Evolutionary conservation across 2,329 filamentous ascomycete species (phyloP).

Genomic region (Penicillium nordicum): DNA sequence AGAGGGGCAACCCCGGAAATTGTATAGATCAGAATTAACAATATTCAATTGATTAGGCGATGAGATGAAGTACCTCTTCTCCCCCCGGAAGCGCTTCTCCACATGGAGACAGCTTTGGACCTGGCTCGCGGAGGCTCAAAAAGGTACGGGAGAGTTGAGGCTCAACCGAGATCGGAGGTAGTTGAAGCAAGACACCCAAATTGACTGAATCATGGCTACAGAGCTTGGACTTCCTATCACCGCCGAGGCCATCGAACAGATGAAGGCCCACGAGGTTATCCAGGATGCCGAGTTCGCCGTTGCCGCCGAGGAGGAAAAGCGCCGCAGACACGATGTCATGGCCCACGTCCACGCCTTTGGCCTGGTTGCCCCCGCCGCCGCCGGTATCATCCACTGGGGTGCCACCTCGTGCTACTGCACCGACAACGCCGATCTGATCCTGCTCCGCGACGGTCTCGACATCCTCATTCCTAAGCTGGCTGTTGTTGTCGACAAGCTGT

Average conservation of each 20-base stretch:
- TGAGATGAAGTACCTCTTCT: conserved; percentile 79
- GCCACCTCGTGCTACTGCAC: conserved; percentile 59
- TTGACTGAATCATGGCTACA: conserved; percentile 26
- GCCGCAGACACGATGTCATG: conserved; percentile 63
- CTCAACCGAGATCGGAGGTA: conserved; percentile 14
- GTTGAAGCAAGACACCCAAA: conserved; percentile 11
- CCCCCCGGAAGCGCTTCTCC: conserved; percentile 67
- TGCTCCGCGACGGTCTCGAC: conserved; percentile 70
- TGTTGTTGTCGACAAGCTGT: conserved; percentile 71
- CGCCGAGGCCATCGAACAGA: conserved; percentile 69
- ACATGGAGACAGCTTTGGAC: conserved; percentile 87
- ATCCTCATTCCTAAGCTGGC: conserved; percentile 75
- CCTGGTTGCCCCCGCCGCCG: conserved; percentile 68
- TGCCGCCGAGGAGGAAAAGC: conserved; percentile 73
- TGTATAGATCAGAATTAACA: conserved; percentile 15
- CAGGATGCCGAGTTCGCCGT: conserved; percentile 75
- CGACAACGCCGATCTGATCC: conserved; percentile 74
- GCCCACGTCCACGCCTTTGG: conserved; percentile 73
- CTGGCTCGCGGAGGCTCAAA: conserved; percentile 75
- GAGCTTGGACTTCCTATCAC: conserved; percentile 75
- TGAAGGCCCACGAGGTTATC: conserved; percentile 70
- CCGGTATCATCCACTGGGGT: conserved; percentile 78
- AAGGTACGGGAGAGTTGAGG: conserved; percentile 36
- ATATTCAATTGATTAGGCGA: conserved; percentile 33
- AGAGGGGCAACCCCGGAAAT: conserved; percentile 10